Base-by-base conservation (phyloP, 2,329 filamentous ascomycete species). In the Ceratocystis cacaofunesta region DNA sequence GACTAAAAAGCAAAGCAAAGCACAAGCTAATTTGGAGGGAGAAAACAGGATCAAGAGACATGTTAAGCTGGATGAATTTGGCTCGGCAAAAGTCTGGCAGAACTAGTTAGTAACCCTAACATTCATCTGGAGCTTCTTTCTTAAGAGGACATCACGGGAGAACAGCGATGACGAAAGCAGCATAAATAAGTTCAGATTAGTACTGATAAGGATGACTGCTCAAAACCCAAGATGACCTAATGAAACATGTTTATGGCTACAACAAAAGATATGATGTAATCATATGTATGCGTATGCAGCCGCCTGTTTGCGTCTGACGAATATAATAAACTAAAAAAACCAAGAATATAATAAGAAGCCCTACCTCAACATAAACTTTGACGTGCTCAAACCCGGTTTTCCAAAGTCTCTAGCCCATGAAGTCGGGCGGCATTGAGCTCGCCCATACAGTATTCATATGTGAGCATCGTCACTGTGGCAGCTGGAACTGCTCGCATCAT, bases 391-490 rank as follows among this genome's bases (percentile, higher is more conserved):
- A 32, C 43, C 30, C 19, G 61, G 1, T 15, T 60, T 32, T 41
- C 65, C 22, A 64, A 12, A 30, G 41, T 63, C 15, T 65, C 63
- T 19, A 60, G 22, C n/a, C 63, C 66, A 19, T 60, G 58, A 22
- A 61, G 61, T 17, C 66, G 52, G 44, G 63, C 66, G 12, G 63
- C 66, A 28, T 67, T 80, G 22, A 85, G 74, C 65, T 76, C 73
- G 63, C 78, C 76, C 82, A 85, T 85, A 62, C 80, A 77, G 70
- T 87, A 94, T 76, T 99, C 94, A 73, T 96, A 99, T 12, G 92
- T 97, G 73, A 97, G 80, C 87, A 99, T 95, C 2, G 94, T 99
- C 30, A 95, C 96, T 72, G 95, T 95, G 22, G 94, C 92, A 25
- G 94, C 91, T 41, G 94, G 94, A 12, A 99, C 87, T 6, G 94